Base-by-base conservation (phyloP, 2,329 filamentous ascomycete genomes). In the Corniculantispora saksenae region DNA sequence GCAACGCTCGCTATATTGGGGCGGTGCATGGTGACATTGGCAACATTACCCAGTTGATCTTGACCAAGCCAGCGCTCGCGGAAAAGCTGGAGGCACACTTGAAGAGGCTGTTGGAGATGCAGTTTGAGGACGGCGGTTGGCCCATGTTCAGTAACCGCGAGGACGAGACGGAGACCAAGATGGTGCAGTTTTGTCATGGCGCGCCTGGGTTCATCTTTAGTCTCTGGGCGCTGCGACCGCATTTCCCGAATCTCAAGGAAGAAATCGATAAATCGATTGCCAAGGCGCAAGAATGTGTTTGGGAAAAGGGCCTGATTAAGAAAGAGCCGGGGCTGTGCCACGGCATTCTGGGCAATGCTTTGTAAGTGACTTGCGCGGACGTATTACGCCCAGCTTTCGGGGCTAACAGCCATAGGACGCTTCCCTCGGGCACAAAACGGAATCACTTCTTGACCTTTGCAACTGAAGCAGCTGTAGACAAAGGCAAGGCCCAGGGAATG, bases 121-220 rank as follows among this genome's bases (percentile, higher is more conserved):
- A 91, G 71, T 82, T 80, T 66, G 77, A 82, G 12, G 83, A 80
- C 66, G 86, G 87, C 8, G 89, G 88, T 70, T 89, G 87, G 73
- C 85, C 85, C 47, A 78, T 83, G 12, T 81, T 32, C 56, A 66
- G 29, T 62, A 79, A 38, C 77, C 79, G 17, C 80, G 81, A 32
- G 32, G 32, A 65, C 19, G 63, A 38, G 45, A 78, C 76, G 32
- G 81, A 83, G 69, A 76, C 29, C 1, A 66, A 80, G 32, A 76
- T 87, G 3, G 82, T 89, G n/a, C 86, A 89, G 69, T 85, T 88
- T 71, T 89, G 86, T 69, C 86, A 89, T 68, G 87, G 87, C 3
- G 84, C 84, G 0, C 83, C 86, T 2, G 87, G 86, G 0, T 80
- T 88, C 8, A 77, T 88, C 7, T 74, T 83, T 21, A 86, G 84